Base-by-base conservation (phyloP, 192 early-diverging fungal species). In the Blastocladiella britannica region DNA sequence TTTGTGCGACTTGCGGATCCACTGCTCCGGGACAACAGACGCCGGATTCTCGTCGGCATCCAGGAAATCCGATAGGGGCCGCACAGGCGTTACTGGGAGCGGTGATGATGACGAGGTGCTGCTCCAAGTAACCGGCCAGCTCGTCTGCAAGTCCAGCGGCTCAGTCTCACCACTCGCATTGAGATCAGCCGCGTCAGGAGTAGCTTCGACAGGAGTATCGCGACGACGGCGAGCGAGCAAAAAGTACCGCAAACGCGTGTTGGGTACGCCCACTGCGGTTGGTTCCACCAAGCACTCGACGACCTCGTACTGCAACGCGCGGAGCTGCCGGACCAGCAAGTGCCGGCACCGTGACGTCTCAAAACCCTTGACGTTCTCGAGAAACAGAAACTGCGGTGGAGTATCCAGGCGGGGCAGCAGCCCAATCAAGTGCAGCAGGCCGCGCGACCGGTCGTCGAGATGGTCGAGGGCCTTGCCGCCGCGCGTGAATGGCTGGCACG, bases 301-400 rank as follows among this genome's bases (percentile, higher is more conserved):
- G 56, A 72, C 82, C 37, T 69, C 62, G 59, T 84, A 88, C 54
- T 72, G 71, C 30, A 74, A 62, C 8, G 62, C 64, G 52, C 63
- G 58, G 20, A 88, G 64, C 57, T 78, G 63, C 6, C 58, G 64
- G 12, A 86, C 63, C 30, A 86, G 55, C 12, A 70, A 62, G 15
- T 75, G 66, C 5, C 82, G 71, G 9, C 78, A 82, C 64, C 74
- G 80, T 9, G 70, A 84, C 28, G 59, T 65, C 62, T 58, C 86
- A 56, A 89, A 87, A 2, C 85, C 85, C 47, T 82, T 80, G 28
- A 89, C 86, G 66, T 89, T 86, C 63, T 89, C 86, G 24, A 89
- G 66, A 23, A 89, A 64, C 52, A 89, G 61, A 28, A 78, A 82
- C 25, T 60, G 72, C 0, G 85, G 86, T 4, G 65, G 52, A 25